These are phyloP conservation scores for Massospora cicadina DNA, from an alignment of 371 early-diverging fungal genomes.

Conservation along the genomic window DNA sequence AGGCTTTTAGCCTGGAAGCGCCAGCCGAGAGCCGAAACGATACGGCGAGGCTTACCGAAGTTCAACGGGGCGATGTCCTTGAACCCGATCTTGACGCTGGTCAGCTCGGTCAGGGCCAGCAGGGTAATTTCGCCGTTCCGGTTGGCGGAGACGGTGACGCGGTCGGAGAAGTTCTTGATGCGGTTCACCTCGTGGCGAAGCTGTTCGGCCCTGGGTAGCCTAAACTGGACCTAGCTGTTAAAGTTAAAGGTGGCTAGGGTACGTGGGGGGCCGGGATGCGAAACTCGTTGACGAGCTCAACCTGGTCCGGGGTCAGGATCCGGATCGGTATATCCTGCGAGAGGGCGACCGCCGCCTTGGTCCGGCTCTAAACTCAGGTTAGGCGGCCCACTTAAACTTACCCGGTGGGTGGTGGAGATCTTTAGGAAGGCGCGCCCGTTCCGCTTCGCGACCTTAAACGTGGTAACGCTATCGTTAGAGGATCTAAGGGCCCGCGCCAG, in stretches of 20 bases:
- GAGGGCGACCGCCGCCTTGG: neutral
- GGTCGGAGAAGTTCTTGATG: neutral
- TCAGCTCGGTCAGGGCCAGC: neutral
- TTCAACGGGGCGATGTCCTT: neutral
- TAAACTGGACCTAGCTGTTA: neutral
- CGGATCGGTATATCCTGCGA: neutral
- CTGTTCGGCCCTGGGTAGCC: neutral
- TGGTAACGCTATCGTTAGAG: neutral
- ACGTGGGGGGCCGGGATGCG: neutral
- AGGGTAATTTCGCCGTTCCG: neutral
- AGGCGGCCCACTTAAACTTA: neutral
- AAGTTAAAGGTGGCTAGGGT: neutral
- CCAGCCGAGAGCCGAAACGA: neutral
- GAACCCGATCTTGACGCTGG: neutral
- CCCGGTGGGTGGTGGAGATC: neutral
- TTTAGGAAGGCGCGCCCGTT: neutral
- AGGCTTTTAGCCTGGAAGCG: neutral
- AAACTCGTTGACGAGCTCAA: neutral
- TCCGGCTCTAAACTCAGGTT: neutral
- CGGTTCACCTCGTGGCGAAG: neutral
- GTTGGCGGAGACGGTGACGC: neutral
- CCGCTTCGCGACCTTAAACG: neutral
- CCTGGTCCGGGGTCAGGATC: neutral
- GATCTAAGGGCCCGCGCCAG: neutral
- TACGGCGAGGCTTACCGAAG: neutral